A percentile compares a stretch with the other conserved stretches of the same genome.
phyloP scores from a whole-genome alignment of 768 basidiomycete genomes.

The Tricholoma furcatifolium region DNA sequence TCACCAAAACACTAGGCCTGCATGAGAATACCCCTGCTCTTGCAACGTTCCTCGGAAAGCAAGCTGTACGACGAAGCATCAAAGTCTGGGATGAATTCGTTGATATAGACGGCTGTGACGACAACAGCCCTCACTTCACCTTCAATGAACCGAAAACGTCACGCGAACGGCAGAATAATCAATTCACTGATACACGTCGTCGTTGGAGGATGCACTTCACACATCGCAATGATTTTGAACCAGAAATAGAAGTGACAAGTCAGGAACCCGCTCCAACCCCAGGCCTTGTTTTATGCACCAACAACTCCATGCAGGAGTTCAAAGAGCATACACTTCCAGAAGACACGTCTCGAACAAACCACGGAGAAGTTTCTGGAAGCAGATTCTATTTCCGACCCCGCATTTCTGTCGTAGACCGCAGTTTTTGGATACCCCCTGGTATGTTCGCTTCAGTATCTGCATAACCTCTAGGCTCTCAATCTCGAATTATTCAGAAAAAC shows the following conservation, averaged over 20 bases:
- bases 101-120: slow-evolving; percentile 30
- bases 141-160: background rate
- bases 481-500: slow-evolving; percentile 24
- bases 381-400: slow-evolving; percentile 52
- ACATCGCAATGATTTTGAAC: slow-evolving; percentile 14
- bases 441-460: background rate
- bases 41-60: slow-evolving; percentile 47
- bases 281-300: background rate
- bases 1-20: slow-evolving; percentile 44
- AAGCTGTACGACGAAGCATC: slow-evolving; percentile 39
- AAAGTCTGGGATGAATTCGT: slow-evolving; percentile 35
- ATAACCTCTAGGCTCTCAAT: background rate
- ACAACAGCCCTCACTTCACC: background rate
- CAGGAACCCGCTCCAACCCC: background rate
- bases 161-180: background rate
- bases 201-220: slow-evolving; percentile 16
- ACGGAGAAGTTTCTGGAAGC: slow-evolving; percentile 19
- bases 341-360: background rate
- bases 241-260: background rate
- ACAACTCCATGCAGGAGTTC: background rate
- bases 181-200: background rate
- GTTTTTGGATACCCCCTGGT: slow-evolving; percentile 46
- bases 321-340: background rate
- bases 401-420: slow-evolving; percentile 46
- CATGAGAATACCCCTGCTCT: slow-evolving; percentile 51